Percentiles rank a stretch among this genome's conserved stretches.
These are phyloP conservation scores for Erodium maritimum DNA, from an alignment of 345 rosid species.

Conservation along the genomic window DNA sequence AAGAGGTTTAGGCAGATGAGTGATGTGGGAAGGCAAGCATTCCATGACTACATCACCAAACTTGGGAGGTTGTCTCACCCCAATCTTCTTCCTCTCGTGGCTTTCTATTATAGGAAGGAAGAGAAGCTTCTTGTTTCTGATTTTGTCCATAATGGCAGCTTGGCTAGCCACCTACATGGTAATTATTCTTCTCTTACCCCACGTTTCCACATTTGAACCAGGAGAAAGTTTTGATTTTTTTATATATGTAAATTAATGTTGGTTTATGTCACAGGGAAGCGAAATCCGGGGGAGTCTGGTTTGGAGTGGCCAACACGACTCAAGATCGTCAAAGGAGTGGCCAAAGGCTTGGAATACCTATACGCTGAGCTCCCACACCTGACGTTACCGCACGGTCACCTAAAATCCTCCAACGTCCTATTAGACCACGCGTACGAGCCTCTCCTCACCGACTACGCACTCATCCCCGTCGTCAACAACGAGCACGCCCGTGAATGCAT, in stretches of 20 bases:
- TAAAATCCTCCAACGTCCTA: conserved; percentile 77
- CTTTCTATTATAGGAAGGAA: conserved; percentile 58
- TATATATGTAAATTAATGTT: no score
- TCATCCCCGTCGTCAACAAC: conserved; percentile 40
- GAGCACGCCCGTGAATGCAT: conserved; percentile 60
- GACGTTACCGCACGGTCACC: conserved; percentile 68
- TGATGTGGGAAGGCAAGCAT: conserved; percentile 42
- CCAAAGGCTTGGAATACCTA: conserved; percentile 56
- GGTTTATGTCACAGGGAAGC: no score
- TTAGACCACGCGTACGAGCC: conserved; percentile 44
- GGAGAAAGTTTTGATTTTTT: no score
- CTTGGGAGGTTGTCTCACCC: conserved; percentile 62
- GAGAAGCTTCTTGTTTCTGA: conserved; percentile 75
- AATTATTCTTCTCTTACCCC: conserved; percentile 1
- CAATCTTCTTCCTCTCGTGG: conserved; percentile 56
- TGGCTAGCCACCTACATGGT: conserved; percentile 80
- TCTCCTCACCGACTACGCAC: conserved; percentile 46
- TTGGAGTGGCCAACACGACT: conserved; percentile 69
- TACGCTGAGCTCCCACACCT: conserved; percentile 35
- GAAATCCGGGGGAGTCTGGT: conserved; percentile 29
- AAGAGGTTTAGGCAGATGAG: conserved; percentile 72
- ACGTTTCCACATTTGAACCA: no score
- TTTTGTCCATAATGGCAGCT: conserved; percentile 51
- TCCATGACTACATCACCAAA: conserved; percentile 55
- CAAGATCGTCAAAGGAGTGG: conserved; percentile 71